Evolutionary conservation across 2,329 filamentous ascomycete species (phyloP).

Genomic region (Cadophora sp.): DNA sequence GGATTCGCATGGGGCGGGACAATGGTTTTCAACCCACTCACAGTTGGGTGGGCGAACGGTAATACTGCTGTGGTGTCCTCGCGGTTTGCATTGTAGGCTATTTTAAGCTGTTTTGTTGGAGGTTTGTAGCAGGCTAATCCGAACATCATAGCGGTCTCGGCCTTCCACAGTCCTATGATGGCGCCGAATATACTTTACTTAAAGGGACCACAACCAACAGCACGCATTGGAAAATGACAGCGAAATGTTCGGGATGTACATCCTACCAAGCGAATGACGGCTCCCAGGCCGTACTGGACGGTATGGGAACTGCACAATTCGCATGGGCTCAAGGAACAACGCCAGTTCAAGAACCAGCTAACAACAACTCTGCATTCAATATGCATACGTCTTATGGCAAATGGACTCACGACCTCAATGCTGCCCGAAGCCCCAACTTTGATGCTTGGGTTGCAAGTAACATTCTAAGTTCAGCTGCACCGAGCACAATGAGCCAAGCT

Average conservation of each 20-base stretch:
- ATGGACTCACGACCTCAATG: constrained; percentile 34
- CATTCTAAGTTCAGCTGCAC: constrained; percentile 11
- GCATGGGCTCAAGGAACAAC: constrained; percentile 32
- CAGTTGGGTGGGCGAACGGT: constrained; percentile 26
- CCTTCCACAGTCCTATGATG: constrained; percentile 30
- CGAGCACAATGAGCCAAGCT: constrained; percentile 7
- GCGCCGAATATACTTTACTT: constrained; percentile 25
- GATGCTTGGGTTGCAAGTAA: constrained; percentile 29
- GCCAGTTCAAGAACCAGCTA: constrained; percentile 28
- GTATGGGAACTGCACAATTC: constrained; percentile 29
- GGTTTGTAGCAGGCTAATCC: constrained; percentile 19
- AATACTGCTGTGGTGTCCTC: constrained; percentile 25
- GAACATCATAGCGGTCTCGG: constrained; percentile 20
- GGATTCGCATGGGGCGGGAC: constrained; percentile 28
- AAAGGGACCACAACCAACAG: constrained; percentile 30
- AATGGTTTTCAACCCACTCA: constrained; percentile 28
- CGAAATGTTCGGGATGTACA: constrained; percentile 32
- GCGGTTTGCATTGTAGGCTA: constrained; percentile 28
- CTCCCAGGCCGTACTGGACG: constrained; percentile 24
- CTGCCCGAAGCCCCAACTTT: constrained; percentile 33
- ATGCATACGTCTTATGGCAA: constrained; percentile 29
- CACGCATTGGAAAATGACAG: constrained; percentile 34
- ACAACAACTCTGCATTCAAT: constrained; percentile 31
- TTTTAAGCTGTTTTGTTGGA: background rate
- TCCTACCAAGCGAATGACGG: constrained; percentile 30